Base-by-base conservation (phyloP, 2,329 filamentous ascomycete genomes). In the Alternaria triticina region DNA sequence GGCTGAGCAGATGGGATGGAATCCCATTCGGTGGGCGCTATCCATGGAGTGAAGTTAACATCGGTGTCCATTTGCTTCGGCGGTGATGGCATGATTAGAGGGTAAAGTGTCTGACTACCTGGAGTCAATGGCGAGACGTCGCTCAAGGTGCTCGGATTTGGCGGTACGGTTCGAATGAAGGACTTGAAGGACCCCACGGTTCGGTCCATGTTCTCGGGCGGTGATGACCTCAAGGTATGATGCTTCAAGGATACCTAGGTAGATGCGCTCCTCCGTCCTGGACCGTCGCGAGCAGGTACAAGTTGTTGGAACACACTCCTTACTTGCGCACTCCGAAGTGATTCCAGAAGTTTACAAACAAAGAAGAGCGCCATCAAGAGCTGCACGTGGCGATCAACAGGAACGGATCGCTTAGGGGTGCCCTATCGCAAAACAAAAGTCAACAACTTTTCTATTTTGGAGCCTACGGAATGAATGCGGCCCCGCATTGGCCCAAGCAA, bases 181-280 rank as follows among this genome's bases (percentile, higher is more conserved):
- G 75, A 77, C 40, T 72, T 74, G 67, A 77, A 77, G 4, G 75
- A 77, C 20, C 67, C 72, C 27, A 79, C 67, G 25, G 75, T 75
- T 22, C 59, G 69, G 64, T 78, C 75, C 75, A 79, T 77, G n/a
- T 71, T 76, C 56, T 72, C 66, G 25, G 78, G 70, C 20, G 72
- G 71, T 15, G 72, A 69, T 17, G 69, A 70, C 36, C 72, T 73
- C 57, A 62, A 40, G 54, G 73, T 71, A 25, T 43, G 51, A 51
- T 73, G 70, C 55, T 61, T 70, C 57, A 72, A 33, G 70, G 65
- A 66, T 70, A 70, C 15, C 33, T 36, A 63, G 64, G 70, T 70
- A 70, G 68, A 46, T 69, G 66, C 27, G 67, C 57, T 63, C 58
- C 66, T 63, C 46, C 68, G 59, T 60, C 59, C 74, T 75, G 44